phyloP scores from a whole-genome alignment of 164 flowering plant genomes.

The Stephania cephalantha region DNA sequence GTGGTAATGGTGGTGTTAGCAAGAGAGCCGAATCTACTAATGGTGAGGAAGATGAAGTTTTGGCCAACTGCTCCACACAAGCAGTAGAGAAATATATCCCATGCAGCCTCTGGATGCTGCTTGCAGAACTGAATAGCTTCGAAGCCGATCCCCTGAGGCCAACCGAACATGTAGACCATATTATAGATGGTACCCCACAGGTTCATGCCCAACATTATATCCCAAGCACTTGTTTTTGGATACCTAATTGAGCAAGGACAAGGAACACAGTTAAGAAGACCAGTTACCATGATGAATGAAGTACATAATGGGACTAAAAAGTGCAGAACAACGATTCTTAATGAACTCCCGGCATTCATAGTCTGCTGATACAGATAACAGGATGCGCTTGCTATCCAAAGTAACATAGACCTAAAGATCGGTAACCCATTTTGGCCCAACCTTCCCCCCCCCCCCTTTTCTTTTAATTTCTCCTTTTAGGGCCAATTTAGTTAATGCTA shows the following conservation, averaged over 20 bases:
- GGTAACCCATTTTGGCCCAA: neutral
- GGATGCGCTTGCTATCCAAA: neutral
- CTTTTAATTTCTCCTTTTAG: neutral
- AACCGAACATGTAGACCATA: slow-evolving; percentile 86
- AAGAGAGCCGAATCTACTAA: slow-evolving; percentile 88
- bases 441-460: neutral
- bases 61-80: slow-evolving; percentile 98
- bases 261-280: slow-evolving; percentile 4
- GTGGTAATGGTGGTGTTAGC: slow-evolving; percentile 98
- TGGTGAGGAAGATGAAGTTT: slow-evolving; percentile 93
- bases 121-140: slow-evolving; percentile 79
- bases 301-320: neutral
- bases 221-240: slow-evolving; percentile 97
- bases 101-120: slow-evolving; percentile 92
- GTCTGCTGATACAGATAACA: neutral
- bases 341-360: neutral
- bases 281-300: neutral
- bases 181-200: slow-evolving; percentile 97
- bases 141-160: slow-evolving; percentile 70
- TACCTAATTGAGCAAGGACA: slow-evolving; percentile 43
- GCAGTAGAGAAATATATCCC: slow-evolving; percentile 90
- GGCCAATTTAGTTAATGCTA: neutral
- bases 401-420: neutral
- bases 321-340: neutral
- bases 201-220: slow-evolving; percentile 97